Conservation (phyloP, 2,329 filamentous ascomycete species). For the Ceratocystis harringtonii region DNA sequence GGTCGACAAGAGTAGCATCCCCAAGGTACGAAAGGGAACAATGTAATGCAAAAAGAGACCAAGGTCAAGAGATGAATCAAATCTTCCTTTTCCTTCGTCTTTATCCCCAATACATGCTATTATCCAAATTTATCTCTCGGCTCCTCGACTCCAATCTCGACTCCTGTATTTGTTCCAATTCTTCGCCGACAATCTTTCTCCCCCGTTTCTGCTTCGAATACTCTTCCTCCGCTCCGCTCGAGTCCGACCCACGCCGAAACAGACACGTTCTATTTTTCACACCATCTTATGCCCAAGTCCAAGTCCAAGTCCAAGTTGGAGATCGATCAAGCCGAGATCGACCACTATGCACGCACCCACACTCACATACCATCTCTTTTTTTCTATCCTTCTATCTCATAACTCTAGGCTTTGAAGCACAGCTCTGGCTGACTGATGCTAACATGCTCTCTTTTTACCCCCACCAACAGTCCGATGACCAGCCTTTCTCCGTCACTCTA, state of each 20-base stretch:
- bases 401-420: slow-evolving; percentile 1
- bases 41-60: too few species aligned
- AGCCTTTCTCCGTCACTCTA: slow-evolving; percentile 80
- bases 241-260: neutral
- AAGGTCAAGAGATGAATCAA: too few species aligned
- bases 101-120: neutral
- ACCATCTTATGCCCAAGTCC: neutral
- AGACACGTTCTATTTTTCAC: neutral
- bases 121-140: neutral
- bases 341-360: neutral
- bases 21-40: slow-evolving; percentile 27
- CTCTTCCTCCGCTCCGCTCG: neutral
- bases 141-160: neutral
- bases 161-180: neutral
- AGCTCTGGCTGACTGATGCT: neutral
- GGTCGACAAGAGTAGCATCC: slow-evolving; percentile 54
- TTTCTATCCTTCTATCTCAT: neutral
- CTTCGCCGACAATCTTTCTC: too few species aligned
- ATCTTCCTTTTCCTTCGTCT: neutral
- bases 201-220: too few species aligned
- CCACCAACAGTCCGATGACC: slow-evolving; percentile 65
- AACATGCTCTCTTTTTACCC: neutral
- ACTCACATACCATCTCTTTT: neutral
- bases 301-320: neutral
- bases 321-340: neutral